Evolutionary conservation across 140 eudicot species (phyloP), one percentile per base, ranked within the genome.

Genomic region (Senecio squalidus): DNA sequence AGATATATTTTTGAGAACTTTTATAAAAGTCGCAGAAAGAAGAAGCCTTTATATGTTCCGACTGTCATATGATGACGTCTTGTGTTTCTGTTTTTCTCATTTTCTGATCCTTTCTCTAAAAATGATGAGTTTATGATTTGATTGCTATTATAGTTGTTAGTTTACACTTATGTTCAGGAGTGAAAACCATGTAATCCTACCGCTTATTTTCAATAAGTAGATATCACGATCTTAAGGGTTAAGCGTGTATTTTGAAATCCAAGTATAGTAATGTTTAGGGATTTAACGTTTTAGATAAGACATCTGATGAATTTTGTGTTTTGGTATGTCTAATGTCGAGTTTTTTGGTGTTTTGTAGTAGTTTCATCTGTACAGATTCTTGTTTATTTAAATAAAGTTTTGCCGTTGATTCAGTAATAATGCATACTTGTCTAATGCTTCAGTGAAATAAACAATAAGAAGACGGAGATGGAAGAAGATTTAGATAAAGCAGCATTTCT

Each of bases 401-500:
- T 68, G 66, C n/a, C n/a, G n/a, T 38, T 58, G 16, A 46, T 30
- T 34, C 29, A 16, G 14, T 18, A 15, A 14, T 45, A 31, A 47
- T 33, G 60, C 0, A 7, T 30, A 13, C 29, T 8, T 64, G 31
- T 72, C 22, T 47, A 38, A 16, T 34, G 34, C 57, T 48, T 56
- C 57, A 72, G 72, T 65, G 13, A 51, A 54, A 67, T 26, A 39
- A 16, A 49, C 54, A 45, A 45, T 40, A 33, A 55, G 56, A 36
- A 38, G 53, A 10, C 59, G 51, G 34, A 13, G 20, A 83, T 83
- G 96, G 96, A 79, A 61, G 96, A 86, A 55, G 96, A 80, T 30
- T 52, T 84, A n/a, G 95, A 92, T 73, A 87, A 80, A 74, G 80
- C 69, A n/a, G 84, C 87, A 68, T 10, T 74, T 36, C 65, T 77